These are phyloP conservation scores for Wickerhamiella dianesei DNA, from an alignment of 805 yeast genomes.

Conservation along the genomic window DNA sequence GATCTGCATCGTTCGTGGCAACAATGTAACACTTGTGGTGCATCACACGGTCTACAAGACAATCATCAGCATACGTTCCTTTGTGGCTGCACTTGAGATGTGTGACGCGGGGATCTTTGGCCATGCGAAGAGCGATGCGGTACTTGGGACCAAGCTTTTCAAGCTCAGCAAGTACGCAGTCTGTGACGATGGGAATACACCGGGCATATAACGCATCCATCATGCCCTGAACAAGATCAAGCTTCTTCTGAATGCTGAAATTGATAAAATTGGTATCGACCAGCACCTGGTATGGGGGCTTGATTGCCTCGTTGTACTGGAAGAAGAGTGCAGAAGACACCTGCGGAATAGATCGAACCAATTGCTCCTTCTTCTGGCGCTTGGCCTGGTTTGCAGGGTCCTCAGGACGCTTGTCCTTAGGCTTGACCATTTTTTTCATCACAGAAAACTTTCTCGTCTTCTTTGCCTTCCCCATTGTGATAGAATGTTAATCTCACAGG, in stretches of 20 bases:
- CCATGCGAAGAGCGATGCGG: conserved; percentile 82
- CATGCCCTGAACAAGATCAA: conserved; percentile 89
- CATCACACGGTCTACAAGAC: conserved; percentile 80
- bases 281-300: conserved; percentile 95
- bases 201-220: conserved; percentile 93
- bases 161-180: conserved; percentile 95
- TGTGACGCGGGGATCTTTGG: conserved; percentile 84
- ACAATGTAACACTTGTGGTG: conserved; percentile 96
- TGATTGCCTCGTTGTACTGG: conserved; percentile 84
- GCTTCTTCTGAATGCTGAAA: conserved; percentile 89
- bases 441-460: conserved; percentile 95
- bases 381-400: conserved; percentile 19
- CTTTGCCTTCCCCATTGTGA: conserved; percentile 83
- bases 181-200: conserved; percentile 90
- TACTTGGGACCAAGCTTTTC: conserved; percentile 92
- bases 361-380: conserved; percentile 37
- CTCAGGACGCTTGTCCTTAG: conserved; percentile 53
- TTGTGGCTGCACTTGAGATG: conserved; percentile 81
- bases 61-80: conserved; percentile 98
- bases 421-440: conserved; percentile 66
- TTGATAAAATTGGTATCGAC: conserved; percentile 95
- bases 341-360: conserved; percentile 69
- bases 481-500: too few relatives aligned
- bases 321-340: conserved; percentile 91
- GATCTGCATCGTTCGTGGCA: conserved; percentile 95